A percentile compares a stretch with the other conserved stretches of the same genome.
These are phyloP conservation scores for Ulota crispa DNA, from an alignment of 225 moss, liverwort and hornwort genomes.

Conservation along the genomic window DNA sequence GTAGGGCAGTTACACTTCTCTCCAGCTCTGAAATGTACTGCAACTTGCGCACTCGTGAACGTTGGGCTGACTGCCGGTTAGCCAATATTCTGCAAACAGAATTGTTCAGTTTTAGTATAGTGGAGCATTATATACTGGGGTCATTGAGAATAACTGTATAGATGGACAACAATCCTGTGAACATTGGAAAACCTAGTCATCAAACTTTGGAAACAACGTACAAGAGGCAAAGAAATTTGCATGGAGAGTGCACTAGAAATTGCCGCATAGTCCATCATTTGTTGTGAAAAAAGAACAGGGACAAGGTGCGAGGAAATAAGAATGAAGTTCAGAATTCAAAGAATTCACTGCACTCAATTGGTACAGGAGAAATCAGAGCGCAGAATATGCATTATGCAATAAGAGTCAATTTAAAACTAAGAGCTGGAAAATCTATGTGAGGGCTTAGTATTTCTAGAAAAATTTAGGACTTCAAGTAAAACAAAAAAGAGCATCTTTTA, in stretches of 20 bases:
- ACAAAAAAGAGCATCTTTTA: background rate
- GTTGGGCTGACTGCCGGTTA: conserved; percentile 75
- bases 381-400: background rate
- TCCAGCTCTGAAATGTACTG: conserved; percentile 91
- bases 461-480: background rate
- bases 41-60: conserved; percentile 82
- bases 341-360: background rate
- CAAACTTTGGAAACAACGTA: background rate
- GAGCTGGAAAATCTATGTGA: background rate
- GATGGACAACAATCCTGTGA: background rate
- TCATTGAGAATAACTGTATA: background rate
- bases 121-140: background rate
- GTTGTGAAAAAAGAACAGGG: background rate
- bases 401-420: background rate
- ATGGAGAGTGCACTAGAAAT: background rate
- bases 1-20: conserved; percentile 73
- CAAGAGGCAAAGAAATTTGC: background rate
- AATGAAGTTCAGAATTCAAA: background rate
- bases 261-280: background rate
- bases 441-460: background rate
- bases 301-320: background rate
- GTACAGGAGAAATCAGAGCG: background rate
- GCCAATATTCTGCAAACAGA: conserved; percentile 74
- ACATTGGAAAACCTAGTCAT: background rate
- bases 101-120: background rate